Evolutionary conservation across 768 basidiomycete species (phyloP).

Genomic region (Paxillus involutus): DNA sequence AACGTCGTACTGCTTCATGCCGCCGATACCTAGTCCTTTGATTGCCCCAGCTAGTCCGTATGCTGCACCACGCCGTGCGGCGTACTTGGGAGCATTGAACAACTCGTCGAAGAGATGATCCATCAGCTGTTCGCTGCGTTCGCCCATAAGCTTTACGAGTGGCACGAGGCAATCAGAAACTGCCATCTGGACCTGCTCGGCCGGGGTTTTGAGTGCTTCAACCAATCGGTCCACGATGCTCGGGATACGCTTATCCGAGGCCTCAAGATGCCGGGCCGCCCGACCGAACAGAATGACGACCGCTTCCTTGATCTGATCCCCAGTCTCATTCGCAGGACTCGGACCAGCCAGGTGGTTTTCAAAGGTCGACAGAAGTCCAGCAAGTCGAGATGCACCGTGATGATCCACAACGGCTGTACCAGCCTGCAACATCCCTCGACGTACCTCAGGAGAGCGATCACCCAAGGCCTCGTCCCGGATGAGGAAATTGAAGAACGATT

Average conservation of each 20-base stretch:
- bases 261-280: slow-evolving; percentile 82
- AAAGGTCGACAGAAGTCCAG: slow-evolving; percentile 77
- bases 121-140: slow-evolving; percentile 52
- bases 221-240: slow-evolving; percentile 82
- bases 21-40: slow-evolving; percentile 84
- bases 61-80: slow-evolving; percentile 92
- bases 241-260: slow-evolving; percentile 75
- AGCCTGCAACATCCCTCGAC: slow-evolving; percentile 84
- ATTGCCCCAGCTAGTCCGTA: slow-evolving; percentile 94
- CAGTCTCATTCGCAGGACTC: slow-evolving; percentile 62
- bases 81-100: slow-evolving; percentile 82
- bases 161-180: slow-evolving; percentile 95
- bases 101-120: slow-evolving; percentile 77
- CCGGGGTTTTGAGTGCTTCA: slow-evolving; percentile 88
- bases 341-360: slow-evolving; percentile 67
- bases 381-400: slow-evolving; percentile 72
- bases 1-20: slow-evolving; percentile 82
- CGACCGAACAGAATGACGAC: slow-evolving; percentile 94
- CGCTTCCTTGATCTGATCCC: slow-evolving; percentile 91
- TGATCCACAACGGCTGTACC: slow-evolving; percentile 80
- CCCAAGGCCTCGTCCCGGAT: slow-evolving; percentile 86
- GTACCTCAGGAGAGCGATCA: slow-evolving; percentile 78
- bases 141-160: slow-evolving; percentile 69
- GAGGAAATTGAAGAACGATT: slow-evolving; percentile 79
- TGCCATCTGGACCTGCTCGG: slow-evolving; percentile 95